Evolutionary conservation across 2,329 filamentous ascomycete genomes (phyloP), one percentile per base, ranked within the genome.

Genomic region (Leptographium wingfieldii): DNA sequence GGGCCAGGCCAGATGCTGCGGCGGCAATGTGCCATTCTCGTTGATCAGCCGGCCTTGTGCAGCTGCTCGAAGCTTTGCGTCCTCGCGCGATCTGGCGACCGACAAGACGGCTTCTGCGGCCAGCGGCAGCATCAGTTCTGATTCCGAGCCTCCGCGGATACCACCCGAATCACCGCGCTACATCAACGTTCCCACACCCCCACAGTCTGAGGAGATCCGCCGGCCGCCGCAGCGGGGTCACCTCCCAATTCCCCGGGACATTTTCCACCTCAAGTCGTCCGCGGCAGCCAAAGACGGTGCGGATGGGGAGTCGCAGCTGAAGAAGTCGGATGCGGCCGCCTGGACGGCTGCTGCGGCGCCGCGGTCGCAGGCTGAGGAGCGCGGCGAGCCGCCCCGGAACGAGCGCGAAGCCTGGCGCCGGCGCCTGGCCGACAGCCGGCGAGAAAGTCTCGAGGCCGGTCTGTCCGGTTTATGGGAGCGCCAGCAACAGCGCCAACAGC

Each of bases 141-240:
- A 33, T 73, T 65, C 61, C 5, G 22, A n/a, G 9, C 43, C 46
- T 73, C 59, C 81, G 80, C 68, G 73, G 75, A 63, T 92, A 64
- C 86, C 87, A 22, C 92, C 94, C 56, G 89, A 96, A 71, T 95
- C 91, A 43, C 92, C 94, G 55, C 81, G 82, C 65, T 97, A 88
- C 77, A 88, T 97, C 74, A 84, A 90, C 65, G 78, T 96, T 59
- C 92, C 92, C 55, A 79, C 80, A 66, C 81, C 88, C 56, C 80
- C 84, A n/a, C 90, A 96, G 71, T 83, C 86, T 57, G 79, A 82
- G 38, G 76, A 81, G 65, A 70, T 70, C 16, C 74, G 71, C 62
- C 73, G 68, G 2, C 68, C 72, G 2, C 72, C 73, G 11, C 71
- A 90, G 40, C 90, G 90, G 71, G 94, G 94, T 66, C 83, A 86